Evolutionary conservation across 371 early-diverging fungal genomes (phyloP).

Genomic region (Batkoa obscura): DNA sequence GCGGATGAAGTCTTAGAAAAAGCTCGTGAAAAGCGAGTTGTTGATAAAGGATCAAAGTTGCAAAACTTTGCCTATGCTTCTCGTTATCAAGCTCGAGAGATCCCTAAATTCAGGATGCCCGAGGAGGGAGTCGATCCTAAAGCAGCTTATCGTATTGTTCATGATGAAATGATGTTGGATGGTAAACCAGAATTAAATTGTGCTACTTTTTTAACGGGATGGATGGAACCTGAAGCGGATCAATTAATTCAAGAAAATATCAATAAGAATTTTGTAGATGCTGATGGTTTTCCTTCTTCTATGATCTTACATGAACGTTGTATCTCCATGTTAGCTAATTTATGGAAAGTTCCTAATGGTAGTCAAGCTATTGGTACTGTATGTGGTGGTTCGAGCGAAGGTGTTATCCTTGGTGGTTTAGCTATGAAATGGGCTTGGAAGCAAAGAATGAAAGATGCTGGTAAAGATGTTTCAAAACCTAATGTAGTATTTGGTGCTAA

Average conservation of each 20-base stretch:
- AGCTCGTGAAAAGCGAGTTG: slow-evolving; percentile 2
- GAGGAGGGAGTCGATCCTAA: slow-evolving; percentile 18
- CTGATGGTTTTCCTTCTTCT: slow-evolving; percentile 41
- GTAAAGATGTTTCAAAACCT: slow-evolving; percentile 25
- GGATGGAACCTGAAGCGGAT: slow-evolving; percentile 58
- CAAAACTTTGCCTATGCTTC: slow-evolving; percentile 3
- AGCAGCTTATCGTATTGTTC: slow-evolving; percentile 34
- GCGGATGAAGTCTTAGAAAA: background rate
- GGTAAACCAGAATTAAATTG: slow-evolving; percentile 47
- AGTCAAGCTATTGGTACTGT: slow-evolving; percentile 22
- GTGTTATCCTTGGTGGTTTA: slow-evolving; percentile 30
- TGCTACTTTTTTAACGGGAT: slow-evolving; percentile 53
- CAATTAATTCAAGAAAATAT: slow-evolving; percentile 43
- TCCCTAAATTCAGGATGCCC: slow-evolving; percentile 17
- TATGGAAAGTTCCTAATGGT: slow-evolving; percentile 21
- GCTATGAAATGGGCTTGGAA: slow-evolving; percentile 41
- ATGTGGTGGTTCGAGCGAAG: slow-evolving; percentile 35
- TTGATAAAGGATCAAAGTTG: background rate
- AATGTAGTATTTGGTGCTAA: slow-evolving; percentile 35
- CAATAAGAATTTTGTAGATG: slow-evolving; percentile 48
- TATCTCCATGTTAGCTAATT: slow-evolving; percentile 38
- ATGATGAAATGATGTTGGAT: slow-evolving; percentile 35
- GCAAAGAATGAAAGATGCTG: slow-evolving; percentile 15
- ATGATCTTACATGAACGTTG: slow-evolving; percentile 40
- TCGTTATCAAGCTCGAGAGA: background rate